Conservation (phyloP, 2,329 filamentous ascomycete species). For the Epichloe sibirici region DNA sequence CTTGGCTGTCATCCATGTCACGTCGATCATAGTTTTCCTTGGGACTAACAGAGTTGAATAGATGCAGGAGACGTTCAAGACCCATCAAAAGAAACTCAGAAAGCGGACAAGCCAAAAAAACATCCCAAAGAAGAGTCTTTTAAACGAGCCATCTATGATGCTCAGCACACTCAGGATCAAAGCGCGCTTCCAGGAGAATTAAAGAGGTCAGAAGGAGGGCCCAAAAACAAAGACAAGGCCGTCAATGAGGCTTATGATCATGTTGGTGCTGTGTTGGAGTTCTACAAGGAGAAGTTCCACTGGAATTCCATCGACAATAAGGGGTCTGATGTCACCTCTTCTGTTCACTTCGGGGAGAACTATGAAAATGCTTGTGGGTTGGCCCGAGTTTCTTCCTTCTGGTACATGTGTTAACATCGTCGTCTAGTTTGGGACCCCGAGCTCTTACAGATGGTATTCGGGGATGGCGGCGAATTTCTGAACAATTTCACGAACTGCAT, state of each 20-base stretch:
- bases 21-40: neutral
- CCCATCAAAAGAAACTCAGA: neutral
- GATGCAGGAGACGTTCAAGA: neutral
- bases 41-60: neutral
- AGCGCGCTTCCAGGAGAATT: constrained; percentile 29
- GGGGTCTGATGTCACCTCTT: constrained; percentile 35
- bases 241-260: constrained; percentile 40
- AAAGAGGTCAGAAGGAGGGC: constrained; percentile 30
- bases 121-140: constrained; percentile 16
- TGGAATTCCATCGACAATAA: constrained; percentile 41
- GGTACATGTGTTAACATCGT: neutral
- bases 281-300: constrained; percentile 36
- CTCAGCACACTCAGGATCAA: constrained; percentile 25
- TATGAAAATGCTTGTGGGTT: constrained; percentile 38
- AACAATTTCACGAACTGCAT: constrained; percentile 38
- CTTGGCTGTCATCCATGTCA: neutral
- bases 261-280: constrained; percentile 34
- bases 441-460: constrained; percentile 41
- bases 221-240: constrained; percentile 25
- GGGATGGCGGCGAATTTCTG: constrained; percentile 40
- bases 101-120: constrained; percentile 6
- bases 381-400: too few relatives aligned
- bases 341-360: constrained; percentile 37
- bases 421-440: constrained; percentile 35
- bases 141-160: constrained; percentile 33